These are phyloP conservation scores for Eimeria brunetti DNA, from an alignment of 169 alveolate species.

Conservation along the genomic window DNA sequence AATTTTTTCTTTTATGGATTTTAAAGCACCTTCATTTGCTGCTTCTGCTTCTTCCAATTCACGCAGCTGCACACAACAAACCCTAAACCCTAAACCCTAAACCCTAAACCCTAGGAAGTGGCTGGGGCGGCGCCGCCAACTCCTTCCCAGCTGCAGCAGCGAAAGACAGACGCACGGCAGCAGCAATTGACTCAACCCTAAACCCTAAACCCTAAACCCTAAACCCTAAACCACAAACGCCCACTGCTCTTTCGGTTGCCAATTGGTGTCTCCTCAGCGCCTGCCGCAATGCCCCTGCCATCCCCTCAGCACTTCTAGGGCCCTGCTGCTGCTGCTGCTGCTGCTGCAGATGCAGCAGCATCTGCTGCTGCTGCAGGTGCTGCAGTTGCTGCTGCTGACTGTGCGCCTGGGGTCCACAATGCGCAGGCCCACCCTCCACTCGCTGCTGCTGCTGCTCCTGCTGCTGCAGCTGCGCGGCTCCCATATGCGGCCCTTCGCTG, in stretches of 20 bases:
- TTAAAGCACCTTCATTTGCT: not conserved
- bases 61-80: constrained; percentile 18
- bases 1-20: not conserved
- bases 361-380: not conserved
- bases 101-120: constrained; percentile 18
- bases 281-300: not conserved
- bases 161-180: not conserved
- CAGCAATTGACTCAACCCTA: not conserved
- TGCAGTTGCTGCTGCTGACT: not conserved
- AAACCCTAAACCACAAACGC: constrained; percentile 46
- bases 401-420: not conserved
- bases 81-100: constrained; percentile 65
- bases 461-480: not conserved
- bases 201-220: constrained; percentile 21
- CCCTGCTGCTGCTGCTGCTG: constrained; percentile 29
- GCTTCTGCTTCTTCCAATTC: constrained; percentile 28
- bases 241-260: constrained; percentile 28
- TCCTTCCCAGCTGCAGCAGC: not conserved
- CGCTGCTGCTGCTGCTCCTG: not conserved
- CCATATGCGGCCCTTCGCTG: not conserved
- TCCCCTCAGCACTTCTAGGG: not conserved
- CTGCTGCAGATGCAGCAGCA: constrained; percentile 21
- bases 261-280: constrained; percentile 1
- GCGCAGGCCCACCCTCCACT: not conserved
- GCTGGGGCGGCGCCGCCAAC: not conserved